Evolutionary conservation across 225 moss, liverwort and hornwort species (phyloP), one percentile per base, ranked within the genome.

Genomic region (Physcomitrellopsis africana): DNA sequence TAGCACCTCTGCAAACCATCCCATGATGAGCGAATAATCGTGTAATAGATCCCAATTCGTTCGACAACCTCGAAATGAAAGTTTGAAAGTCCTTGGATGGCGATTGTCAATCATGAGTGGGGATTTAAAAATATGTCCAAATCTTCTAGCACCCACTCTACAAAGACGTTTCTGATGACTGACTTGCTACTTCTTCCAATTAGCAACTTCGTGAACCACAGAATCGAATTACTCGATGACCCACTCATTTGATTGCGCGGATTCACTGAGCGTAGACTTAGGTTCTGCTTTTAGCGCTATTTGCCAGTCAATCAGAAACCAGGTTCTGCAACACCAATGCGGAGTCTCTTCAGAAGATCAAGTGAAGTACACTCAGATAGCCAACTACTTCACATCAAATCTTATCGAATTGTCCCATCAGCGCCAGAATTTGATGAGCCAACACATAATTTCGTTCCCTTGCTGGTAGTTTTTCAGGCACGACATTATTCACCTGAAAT

Each of bases 361-460:
- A 54, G 53, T 48, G 1, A 53, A 42, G 53, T 41, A 8, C 19
- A 37, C 66, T 24, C 58, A 24, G 65, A n/a, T n/a, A 23, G 64
- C 45, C 9, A 65, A 11, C 55, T 42, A 20, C 8, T 55, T 15
- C 42, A 7, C 51, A 23, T 86, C 81, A 86, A 76, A 76, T 37
- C 68, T 83, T 83, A 55, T 96, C 96, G 80, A 87, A 83, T 68
- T 89, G 92, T 87, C 86, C 90, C 81, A 90, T 80, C 51, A 96
- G 80, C 51, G 89, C 86, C 56, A 87, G 77, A 74, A 96, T 73
- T 65, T 96, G 96, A 79, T 96, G 96, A 43, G 87, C 84, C 81
- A 96, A 71, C 26, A 82, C 74, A 58, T 90, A 72, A 53, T 89
- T 92, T 44, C 80, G 81, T 81, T 93, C 96, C 57, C 61, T 88